Percentiles rank a stretch among this genome's conserved stretches.
Conservation (phyloP, 148 eudicot genomes). For the Diospyros kaki region DNA sequence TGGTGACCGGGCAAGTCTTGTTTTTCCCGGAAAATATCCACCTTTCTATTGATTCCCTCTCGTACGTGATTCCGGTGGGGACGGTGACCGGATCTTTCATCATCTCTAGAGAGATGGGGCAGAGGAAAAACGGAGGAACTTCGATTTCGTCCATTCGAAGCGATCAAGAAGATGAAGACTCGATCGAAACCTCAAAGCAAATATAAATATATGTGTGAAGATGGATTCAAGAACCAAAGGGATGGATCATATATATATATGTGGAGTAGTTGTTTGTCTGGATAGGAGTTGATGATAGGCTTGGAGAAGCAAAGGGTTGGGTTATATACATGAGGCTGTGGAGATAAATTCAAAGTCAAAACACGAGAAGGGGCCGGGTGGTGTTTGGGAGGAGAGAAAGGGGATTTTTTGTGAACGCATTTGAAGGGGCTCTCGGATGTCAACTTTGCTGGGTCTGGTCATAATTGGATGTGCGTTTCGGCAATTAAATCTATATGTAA, state of each 20-base stretch:
- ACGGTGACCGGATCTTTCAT: conserved; percentile 76
- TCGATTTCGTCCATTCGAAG: conserved; percentile 39
- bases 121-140: conserved; percentile 55
- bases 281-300: background rate
- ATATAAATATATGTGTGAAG: background rate
- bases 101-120: conserved; percentile 66
- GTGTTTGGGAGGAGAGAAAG: conserved; percentile 15
- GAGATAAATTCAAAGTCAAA: conserved; percentile 36
- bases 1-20: conserved; percentile 66
- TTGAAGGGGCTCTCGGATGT: conserved; percentile 17
- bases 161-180: background rate
- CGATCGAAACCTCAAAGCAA: background rate
- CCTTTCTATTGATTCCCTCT: conserved; percentile 60
- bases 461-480: conserved; percentile 3
- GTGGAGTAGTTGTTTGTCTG: background rate
- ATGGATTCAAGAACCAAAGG: background rate
- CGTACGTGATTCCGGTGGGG: conserved; percentile 74
- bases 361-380: conserved; percentile 31
- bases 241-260: background rate
- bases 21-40: conserved; percentile 52
- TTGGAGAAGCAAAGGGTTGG: background rate
- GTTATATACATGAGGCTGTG: too few relatives aligned
- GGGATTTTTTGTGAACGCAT: conserved; percentile 23
- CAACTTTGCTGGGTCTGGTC: background rate
- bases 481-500: background rate